Conservation (phyloP, 192 early-diverging fungal species). For the Glomus cerebriforme region DNA sequence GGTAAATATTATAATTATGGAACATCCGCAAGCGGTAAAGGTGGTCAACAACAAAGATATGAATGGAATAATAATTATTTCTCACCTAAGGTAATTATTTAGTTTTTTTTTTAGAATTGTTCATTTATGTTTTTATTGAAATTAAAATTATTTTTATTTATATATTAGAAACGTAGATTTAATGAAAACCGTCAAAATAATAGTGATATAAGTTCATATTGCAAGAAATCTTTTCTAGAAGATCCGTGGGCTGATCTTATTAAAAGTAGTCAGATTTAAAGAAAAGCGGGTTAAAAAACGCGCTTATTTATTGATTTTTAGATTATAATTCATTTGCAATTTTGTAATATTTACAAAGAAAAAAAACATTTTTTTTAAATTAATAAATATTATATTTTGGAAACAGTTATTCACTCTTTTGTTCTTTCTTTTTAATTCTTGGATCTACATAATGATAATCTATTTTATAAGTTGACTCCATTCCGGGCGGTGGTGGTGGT, state of each 20-base stretch:
- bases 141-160: neutral
- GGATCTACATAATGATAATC: conserved; percentile 8
- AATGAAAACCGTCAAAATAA: neutral
- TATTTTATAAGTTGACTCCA: neutral
- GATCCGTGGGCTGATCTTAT: neutral
- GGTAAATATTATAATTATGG: too few species aligned
- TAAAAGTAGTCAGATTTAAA: too few species aligned
- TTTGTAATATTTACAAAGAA: too few species aligned
- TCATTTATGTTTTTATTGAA: neutral
- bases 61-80: too few species aligned
- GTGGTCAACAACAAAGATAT: too few species aligned
- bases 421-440: neutral
- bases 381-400: neutral
- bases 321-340: too few species aligned
- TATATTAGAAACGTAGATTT: neutral
- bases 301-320: too few species aligned
- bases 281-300: too few species aligned
- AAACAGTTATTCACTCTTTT: neutral
- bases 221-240: neutral
- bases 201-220: neutral
- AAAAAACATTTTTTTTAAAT: neutral
- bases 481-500: conserved; percentile 25
- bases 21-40: too few species aligned
- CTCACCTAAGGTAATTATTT: too few species aligned
- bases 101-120: neutral